phyloP scores from a whole-genome alignment of 768 basidiomycete species.

The Termitomyces sp. region DNA sequence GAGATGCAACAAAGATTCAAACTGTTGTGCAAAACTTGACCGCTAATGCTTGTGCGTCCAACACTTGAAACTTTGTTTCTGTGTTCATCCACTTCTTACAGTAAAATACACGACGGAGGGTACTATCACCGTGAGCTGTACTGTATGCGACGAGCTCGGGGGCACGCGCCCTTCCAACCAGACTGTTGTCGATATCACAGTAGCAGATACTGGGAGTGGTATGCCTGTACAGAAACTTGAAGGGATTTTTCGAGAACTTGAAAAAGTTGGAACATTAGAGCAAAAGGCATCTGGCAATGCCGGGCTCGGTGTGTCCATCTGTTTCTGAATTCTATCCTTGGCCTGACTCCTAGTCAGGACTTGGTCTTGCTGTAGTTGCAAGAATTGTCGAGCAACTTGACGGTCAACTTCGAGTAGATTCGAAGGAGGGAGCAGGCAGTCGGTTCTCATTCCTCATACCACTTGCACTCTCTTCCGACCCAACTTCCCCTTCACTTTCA shows the following conservation, averaged over 20 bases:
- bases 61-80: neutral
- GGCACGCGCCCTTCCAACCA: conserved; percentile 39
- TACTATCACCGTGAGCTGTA: conserved; percentile 54
- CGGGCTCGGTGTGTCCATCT: conserved; percentile 39
- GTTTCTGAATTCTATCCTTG: neutral
- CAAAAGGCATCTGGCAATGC: conserved; percentile 27
- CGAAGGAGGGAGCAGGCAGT: conserved; percentile 58
- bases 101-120: conserved; percentile 72
- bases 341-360: conserved; percentile 29
- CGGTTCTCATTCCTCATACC: conserved; percentile 70
- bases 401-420: conserved; percentile 76
- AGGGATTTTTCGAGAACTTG: conserved; percentile 75
- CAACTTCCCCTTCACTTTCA: conserved; percentile 2
- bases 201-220: conserved; percentile 70
- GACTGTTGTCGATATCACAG: conserved; percentile 60
- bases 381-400: conserved; percentile 75
- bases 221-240: conserved; percentile 62
- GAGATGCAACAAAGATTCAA: conserved; percentile 67
- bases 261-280: conserved; percentile 59
- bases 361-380: conserved; percentile 77
- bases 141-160: conserved; percentile 42
- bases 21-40: conserved; percentile 76
- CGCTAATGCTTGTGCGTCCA: conserved; percentile 58
- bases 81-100: conserved; percentile 15
- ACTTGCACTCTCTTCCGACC: conserved; percentile 35